These are phyloP conservation scores for Hyphopichia homilentoma DNA, from an alignment of 805 yeast species.

Conservation along the genomic window DNA sequence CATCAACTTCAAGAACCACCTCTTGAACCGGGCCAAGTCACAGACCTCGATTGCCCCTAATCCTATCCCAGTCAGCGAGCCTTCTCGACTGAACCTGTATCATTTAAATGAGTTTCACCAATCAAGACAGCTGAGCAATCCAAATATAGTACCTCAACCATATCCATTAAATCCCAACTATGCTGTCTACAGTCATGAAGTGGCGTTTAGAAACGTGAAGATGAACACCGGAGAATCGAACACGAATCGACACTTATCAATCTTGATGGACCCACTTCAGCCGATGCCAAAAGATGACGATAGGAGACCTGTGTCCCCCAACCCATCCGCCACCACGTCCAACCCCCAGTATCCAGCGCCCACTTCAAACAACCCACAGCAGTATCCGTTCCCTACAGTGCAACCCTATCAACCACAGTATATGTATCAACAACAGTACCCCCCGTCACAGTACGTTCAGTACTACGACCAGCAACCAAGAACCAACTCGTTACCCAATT, in stretches of 20 bases:
- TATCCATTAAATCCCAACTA: slow-evolving; percentile 35
- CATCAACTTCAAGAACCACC: no score
- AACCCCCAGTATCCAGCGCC: not conserved
- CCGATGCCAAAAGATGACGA: slow-evolving; percentile 18
- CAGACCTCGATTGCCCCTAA: no score
- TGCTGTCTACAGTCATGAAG: slow-evolving; percentile 22
- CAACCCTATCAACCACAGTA: slow-evolving; percentile 1
- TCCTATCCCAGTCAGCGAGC: no score
- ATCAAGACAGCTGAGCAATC: no score
- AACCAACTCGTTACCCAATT: slow-evolving; percentile 20
- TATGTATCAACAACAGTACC: slow-evolving; percentile 5
- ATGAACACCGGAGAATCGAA: slow-evolving; percentile 3
- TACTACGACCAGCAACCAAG: no score
- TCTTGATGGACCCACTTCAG: slow-evolving; percentile 36
- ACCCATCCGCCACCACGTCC: slow-evolving; percentile 1
- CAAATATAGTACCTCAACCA: no score
- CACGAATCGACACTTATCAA: slow-evolving; percentile 32
- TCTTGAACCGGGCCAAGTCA: no score
- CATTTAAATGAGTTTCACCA: no score
- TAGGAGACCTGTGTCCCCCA: slow-evolving; percentile 1
- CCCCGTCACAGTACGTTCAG: no score
- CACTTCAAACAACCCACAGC: not conserved
- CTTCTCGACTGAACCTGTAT: no score
- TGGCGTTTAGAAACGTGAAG: slow-evolving; percentile 8
- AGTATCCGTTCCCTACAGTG: slow-evolving; percentile 1